Evolutionary conservation across 2,329 filamentous ascomycete genomes (phyloP), one percentile per base, ranked within the genome.

Genomic region (Paecilomyces dactylethromorphus): DNA sequence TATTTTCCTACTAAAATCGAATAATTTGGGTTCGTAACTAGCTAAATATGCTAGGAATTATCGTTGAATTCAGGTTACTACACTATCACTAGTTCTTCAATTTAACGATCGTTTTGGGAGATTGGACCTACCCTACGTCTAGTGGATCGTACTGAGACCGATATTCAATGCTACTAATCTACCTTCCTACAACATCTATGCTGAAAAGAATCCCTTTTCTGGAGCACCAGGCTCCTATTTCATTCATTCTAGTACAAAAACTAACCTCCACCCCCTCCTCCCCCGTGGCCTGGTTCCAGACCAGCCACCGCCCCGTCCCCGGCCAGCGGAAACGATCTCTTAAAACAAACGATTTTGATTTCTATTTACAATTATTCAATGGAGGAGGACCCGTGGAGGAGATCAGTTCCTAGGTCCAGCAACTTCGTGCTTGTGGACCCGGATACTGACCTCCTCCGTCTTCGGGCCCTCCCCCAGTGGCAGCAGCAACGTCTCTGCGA

Each of bases 391-490:
- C 35, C 15, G 35, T n/a, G 35, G 32, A 56, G 12, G 39, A 54
- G 31, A 50, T 64, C 59, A 66, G 57, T 66, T 66, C 11, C 56
- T 56, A 10, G 65, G 65, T 10, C 65, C 65, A 10, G 55, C 50
- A 18, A 63, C 60, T 24, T 59, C 57, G n/a, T 57, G 53, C 55
- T 58, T 61, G 50, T 57, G 56, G 3, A 66, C 64, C 61, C 61
- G 64, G 8, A 66, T 61, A 39, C 59, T 62, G 54, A 63, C 60
- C 33, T 29, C 60, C 52, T 66, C 64, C 22, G 59, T 56, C 50
- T 52, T 52, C 22, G 50, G 13, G 57, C 59, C 54, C 31, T 57
- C 35, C 52, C 18, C 45, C 13, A 64, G 65, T 13, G 45, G 39
- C n/a, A 54, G 39, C 63, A 62, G 33, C 59, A 55, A 15, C 59